Evolutionary conservation across 2,329 filamentous ascomycete genomes (phyloP).

Genomic region (Monosporascus sp.): DNA sequence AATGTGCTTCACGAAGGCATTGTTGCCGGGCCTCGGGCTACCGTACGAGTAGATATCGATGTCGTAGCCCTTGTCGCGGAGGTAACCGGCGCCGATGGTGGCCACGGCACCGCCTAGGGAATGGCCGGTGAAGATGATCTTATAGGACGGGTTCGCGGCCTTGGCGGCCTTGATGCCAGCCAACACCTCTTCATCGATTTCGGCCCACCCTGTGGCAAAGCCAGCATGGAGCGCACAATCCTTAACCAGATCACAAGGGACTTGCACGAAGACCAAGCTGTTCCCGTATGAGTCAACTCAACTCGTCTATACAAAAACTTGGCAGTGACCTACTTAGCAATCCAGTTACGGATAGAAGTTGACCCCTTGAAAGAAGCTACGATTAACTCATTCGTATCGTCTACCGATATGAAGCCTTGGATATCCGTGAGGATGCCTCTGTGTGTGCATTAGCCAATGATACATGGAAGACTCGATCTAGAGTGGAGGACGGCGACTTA

Average conservation of each 20-base stretch:
- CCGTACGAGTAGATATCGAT: conserved; percentile 62
- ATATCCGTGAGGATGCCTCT: conserved; percentile 39
- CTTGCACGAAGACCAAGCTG: conserved; percentile 35
- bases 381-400: conserved; percentile 44
- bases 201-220: conserved; percentile 54
- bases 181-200: conserved; percentile 39
- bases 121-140: conserved; percentile 58
- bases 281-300: conserved; percentile 2
- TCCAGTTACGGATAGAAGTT: conserved; percentile 53
- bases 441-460: conserved; percentile 10
- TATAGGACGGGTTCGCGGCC: conserved; percentile 43
- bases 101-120: conserved; percentile 63
- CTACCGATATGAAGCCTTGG: conserved; percentile 46
- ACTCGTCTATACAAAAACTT: no score
- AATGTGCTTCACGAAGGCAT: conserved; percentile 47
- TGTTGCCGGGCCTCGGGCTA: conserved; percentile 59
- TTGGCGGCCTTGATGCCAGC: conserved; percentile 38
- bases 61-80: conserved; percentile 42
- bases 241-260: conserved; percentile 30
- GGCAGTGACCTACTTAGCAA: conserved; percentile 39
- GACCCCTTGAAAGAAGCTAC: conserved; percentile 58
- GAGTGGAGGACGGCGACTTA: conserved; percentile 16
- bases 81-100: conserved; percentile 51
- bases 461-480: background rate
- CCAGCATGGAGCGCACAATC: conserved; percentile 51